Conservation (phyloP, 139 green algal genomes). For the Chlorella sp. region DNA sequence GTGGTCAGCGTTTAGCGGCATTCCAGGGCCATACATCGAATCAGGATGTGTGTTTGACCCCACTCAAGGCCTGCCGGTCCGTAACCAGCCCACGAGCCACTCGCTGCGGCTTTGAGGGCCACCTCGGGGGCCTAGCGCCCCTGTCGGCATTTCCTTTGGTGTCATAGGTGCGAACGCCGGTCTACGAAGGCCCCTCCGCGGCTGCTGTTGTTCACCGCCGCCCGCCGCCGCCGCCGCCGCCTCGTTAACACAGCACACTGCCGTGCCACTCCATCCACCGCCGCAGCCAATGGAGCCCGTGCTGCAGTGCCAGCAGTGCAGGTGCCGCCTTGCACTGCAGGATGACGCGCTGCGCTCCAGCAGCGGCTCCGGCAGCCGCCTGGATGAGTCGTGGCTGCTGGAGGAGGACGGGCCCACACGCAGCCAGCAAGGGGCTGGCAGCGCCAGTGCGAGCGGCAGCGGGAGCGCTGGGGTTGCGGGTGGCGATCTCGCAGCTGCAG, state of each 20-base stretch:
- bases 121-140: too few relatives aligned
- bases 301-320: slow-evolving; percentile 60
- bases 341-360: slow-evolving; percentile 4
- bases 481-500: neutral
- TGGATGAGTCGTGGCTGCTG: slow-evolving; percentile 80
- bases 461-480: neutral
- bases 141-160: too few relatives aligned
- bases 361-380: slow-evolving; percentile 14
- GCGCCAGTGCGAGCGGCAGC: neutral
- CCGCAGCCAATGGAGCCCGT: neutral
- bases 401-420: slow-evolving; percentile 33
- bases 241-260: too few relatives aligned
- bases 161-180: too few relatives aligned
- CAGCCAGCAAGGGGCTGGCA: neutral
- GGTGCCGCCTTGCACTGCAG: slow-evolving; percentile 43
- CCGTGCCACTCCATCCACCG: neutral
- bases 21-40: too few relatives aligned
- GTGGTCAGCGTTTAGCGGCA: too few relatives aligned
- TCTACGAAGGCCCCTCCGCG: neutral
- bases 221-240: too few relatives aligned
- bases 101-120: too few relatives aligned
- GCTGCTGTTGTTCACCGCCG: neutral
- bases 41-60: too few relatives aligned
- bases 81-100: too few relatives aligned
- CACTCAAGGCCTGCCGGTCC: too few relatives aligned